Evolutionary conservation across 2,329 filamentous ascomycete genomes (phyloP).

Genomic region (Botrytis paeoniae): DNA sequence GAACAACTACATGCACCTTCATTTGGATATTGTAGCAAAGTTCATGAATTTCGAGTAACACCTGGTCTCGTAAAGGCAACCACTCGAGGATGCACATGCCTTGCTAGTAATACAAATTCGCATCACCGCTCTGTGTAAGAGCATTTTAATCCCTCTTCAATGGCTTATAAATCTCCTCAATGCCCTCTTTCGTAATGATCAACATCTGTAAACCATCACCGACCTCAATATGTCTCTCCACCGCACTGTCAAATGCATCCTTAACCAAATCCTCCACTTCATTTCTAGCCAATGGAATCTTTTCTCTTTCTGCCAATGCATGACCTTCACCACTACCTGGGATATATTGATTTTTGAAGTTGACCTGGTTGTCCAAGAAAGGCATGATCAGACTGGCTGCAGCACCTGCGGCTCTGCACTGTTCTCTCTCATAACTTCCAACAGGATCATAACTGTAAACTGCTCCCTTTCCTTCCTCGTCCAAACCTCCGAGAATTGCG

Average conservation of each 20-base stretch:
- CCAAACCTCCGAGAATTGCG: conserved; percentile 88
- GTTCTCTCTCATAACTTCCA: conserved; percentile 94
- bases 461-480: conserved; percentile 90
- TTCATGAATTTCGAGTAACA: conserved; percentile 19
- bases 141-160: conserved; percentile 79
- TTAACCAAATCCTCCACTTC: conserved; percentile 86
- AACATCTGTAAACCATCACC: conserved; percentile 95
- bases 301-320: conserved; percentile 68
- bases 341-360: conserved; percentile 98
- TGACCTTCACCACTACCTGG: conserved; percentile 83
- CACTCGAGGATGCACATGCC: conserved; percentile 13
- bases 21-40: neutral
- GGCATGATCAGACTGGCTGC: conserved; percentile 96
- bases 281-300: conserved; percentile 65
- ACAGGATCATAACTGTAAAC: conserved; percentile 98
- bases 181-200: conserved; percentile 82
- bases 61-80: conserved; percentile 18
- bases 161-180: conserved; percentile 78
- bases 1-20: neutral
- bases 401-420: conserved; percentile 89
- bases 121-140: conserved; percentile 2
- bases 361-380: conserved; percentile 98
- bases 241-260: conserved; percentile 96
- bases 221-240: conserved; percentile 98
- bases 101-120: conserved; percentile 21